phyloP scores from a whole-genome alignment of 2,329 filamentous ascomycete genomes.

The Pleochaeta shiraiana region DNA sequence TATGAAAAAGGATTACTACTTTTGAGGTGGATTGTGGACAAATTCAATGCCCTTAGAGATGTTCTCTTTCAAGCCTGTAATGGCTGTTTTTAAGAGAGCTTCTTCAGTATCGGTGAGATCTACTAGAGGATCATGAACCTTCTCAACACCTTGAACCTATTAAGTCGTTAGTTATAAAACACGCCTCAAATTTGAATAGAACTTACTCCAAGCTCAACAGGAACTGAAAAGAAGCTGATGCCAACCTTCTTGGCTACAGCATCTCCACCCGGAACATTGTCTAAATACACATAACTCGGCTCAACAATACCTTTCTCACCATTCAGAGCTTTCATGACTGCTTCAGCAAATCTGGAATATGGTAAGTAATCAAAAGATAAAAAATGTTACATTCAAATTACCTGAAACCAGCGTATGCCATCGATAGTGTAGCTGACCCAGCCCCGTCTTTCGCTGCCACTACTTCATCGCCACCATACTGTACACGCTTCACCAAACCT shows the following conservation, averaged over 20 bases:
- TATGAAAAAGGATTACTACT: not conserved
- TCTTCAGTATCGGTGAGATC: constrained; percentile 72
- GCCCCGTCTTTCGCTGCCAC: constrained; percentile 87
- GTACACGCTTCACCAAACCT: constrained; percentile 77
- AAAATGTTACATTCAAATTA: constrained; percentile 21
- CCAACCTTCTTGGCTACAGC: constrained; percentile 68
- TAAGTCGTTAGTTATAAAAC: constrained; percentile 15
- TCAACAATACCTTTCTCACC: constrained; percentile 87
- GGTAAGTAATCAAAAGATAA: constrained; percentile 6
- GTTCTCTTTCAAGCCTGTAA: constrained; percentile 70
- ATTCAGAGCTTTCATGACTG: constrained; percentile 78
- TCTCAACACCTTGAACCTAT: constrained; percentile 66
- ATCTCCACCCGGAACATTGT: constrained; percentile 71
- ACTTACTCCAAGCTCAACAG: constrained; percentile 82
- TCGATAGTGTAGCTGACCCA: constrained; percentile 78
- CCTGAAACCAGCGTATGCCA: constrained; percentile 92
- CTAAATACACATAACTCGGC: constrained; percentile 89
- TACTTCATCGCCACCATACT: constrained; percentile 95
- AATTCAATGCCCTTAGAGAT: constrained; percentile 89
- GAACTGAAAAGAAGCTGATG: constrained; percentile 87
- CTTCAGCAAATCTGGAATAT: constrained; percentile 60
- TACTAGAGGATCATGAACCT: constrained; percentile 59
- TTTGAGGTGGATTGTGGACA: constrained; percentile 45
- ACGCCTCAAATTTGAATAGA: constrained; percentile 11
- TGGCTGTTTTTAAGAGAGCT: constrained; percentile 54